phyloP scores from a whole-genome alignment of 805 yeast species.

The Pachysolen tannophilus region DNA sequence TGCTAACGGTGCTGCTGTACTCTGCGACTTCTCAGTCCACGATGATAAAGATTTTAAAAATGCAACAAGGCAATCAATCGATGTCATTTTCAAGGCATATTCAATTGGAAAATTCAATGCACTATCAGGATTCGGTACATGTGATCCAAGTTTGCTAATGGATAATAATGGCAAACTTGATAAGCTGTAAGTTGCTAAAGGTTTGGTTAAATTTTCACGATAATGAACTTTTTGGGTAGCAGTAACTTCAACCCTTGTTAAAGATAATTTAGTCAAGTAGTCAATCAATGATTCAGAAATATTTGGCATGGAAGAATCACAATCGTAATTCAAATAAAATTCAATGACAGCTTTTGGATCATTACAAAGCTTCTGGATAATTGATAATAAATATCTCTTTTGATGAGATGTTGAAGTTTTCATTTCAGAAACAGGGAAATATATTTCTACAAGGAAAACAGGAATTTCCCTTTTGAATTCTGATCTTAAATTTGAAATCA shows the following conservation, averaged over 20 bases:
- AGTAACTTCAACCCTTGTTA: conserved; percentile 65
- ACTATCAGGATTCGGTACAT: conserved; percentile 47
- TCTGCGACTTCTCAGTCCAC: conserved; percentile 68
- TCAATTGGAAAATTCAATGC: conserved; percentile 59
- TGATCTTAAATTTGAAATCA: conserved; percentile 73
- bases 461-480: conserved; percentile 92
- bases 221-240: conserved; percentile 55
- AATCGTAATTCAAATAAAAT: conserved; percentile 90
- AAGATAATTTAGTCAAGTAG: conserved; percentile 63
- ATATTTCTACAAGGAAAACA: conserved; percentile 85
- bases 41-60: conserved; percentile 72
- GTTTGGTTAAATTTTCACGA: conserved; percentile 40
- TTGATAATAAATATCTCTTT: conserved; percentile 73
- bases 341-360: conserved; percentile 91
- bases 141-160: conserved; percentile 52
- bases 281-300: conserved; percentile 79
- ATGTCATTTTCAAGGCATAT: conserved; percentile 74
- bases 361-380: conserved; percentile 74
- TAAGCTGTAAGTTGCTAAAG: conserved; percentile 67
- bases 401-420: conserved; percentile 89
- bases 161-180: conserved; percentile 71
- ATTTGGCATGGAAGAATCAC: conserved; percentile 77
- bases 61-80: conserved; percentile 75
- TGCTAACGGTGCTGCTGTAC: neutral
- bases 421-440: conserved; percentile 90